Base-by-base conservation (phyloP, 2,329 filamentous ascomycete genomes). In the Neurospora sp. region DNA sequence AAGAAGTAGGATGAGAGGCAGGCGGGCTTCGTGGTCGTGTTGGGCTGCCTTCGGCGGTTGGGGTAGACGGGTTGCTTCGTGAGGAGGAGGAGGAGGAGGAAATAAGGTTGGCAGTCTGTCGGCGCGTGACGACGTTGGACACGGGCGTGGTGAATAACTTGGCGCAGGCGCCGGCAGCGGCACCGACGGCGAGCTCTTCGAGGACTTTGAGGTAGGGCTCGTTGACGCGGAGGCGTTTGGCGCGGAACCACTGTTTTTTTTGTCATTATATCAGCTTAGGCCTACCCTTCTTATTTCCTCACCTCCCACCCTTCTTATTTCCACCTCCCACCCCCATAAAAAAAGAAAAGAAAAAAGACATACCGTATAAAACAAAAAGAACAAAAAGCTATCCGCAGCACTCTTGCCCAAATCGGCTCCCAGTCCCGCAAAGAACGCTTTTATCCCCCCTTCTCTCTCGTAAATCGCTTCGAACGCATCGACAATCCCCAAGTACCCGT, bases 111-210 rank as follows among this genome's bases (percentile, higher is more conserved):
- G 89, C 85, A 2, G 91, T 93, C 80, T 97, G 93, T 79, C 93
- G 93, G 66, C 92, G 83, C 1, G 92, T 93, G 3, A 96, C 91
- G 36, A 97, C 88, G 75, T 94, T 96, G 67, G 91, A 87, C 33
- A 96, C 85, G 0, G 93, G 93, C 6, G 92, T 93, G 0, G 93
- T 96, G 73, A 93, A 86, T 67, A 91, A 81, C 77, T 92, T 91
- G 1, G 91, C 88, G 73, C 91, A 87, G 0, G 91, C 90, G 7
- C 93, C 93, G 0, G 93, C 91, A 0, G 90, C 78, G 38, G 91
- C 85, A 7, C 93, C 92, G 13, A 95, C 86, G 8, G 86, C 85
- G 40, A 97, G 84, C 79, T 97, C 93, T 75, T 93, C 90, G 28
- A 90, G 71, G 0, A 90, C 84, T 2, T 86, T 86, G 1, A 96